Conservation (phyloP, 2,329 filamentous ascomycete species). For the Raffaelea deltoideospora region DNA sequence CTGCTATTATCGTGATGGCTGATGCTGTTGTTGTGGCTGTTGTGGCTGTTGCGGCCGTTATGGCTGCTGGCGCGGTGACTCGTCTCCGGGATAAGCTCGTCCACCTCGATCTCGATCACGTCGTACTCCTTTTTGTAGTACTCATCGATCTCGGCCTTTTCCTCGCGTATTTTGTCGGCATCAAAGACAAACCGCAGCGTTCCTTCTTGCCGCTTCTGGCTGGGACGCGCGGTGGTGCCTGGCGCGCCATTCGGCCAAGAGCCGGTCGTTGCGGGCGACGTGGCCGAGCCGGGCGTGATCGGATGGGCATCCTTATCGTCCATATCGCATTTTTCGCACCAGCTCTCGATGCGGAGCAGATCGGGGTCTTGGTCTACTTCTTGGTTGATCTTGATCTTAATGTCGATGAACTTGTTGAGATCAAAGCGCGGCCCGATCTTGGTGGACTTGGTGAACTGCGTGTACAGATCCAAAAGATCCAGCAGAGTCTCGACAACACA, state of each 20-base stretch:
- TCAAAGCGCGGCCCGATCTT: slow-evolving; percentile 58
- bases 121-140: slow-evolving; percentile 64
- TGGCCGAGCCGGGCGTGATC: slow-evolving; percentile 20
- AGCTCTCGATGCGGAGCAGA: slow-evolving; percentile 48
- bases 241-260: slow-evolving; percentile 17
- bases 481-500: slow-evolving; percentile 63
- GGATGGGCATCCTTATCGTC: slow-evolving; percentile 18
- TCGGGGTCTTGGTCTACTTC: slow-evolving; percentile 51
- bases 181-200: slow-evolving; percentile 87
- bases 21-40: not conserved
- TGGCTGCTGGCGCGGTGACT: not conserved
- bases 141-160: slow-evolving; percentile 50
- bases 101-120: slow-evolving; percentile 63
- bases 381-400: slow-evolving; percentile 76
- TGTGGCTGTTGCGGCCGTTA: not conserved
- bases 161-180: slow-evolving; percentile 54
- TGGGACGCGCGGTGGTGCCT: slow-evolving; percentile 21
- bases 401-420: slow-evolving; percentile 65
- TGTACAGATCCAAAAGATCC: slow-evolving; percentile 84
- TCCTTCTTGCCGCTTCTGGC: slow-evolving; percentile 41
- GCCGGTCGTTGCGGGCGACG: slow-evolving; percentile 24
- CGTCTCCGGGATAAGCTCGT: slow-evolving; percentile 37
- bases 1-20: not conserved
- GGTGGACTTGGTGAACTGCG: slow-evolving; percentile 62
- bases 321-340: slow-evolving; percentile 36